These are phyloP conservation scores for Globisporangium middletonii DNA, from an alignment of 352 stramenopile species.

Conservation along the genomic window DNA sequence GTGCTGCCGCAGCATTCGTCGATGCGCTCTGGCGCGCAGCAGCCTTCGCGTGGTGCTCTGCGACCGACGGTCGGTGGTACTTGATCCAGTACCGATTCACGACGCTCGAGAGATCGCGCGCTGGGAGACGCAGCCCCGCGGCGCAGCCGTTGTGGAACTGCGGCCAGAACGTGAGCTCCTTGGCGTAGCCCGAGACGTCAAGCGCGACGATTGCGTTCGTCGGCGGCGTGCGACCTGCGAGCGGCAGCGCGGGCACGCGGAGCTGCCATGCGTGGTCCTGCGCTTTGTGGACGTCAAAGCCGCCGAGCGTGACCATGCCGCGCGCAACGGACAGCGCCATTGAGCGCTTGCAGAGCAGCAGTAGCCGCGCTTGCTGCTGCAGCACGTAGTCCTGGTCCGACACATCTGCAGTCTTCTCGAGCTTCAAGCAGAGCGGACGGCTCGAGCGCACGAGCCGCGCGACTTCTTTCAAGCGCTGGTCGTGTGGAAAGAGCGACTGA, in stretches of 20 bases:
- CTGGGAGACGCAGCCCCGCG: conserved; percentile 88
- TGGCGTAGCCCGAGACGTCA: conserved; percentile 84
- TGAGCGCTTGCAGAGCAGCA: conserved; percentile 91
- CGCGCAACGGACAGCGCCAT: conserved; percentile 92
- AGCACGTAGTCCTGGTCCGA: conserved; percentile 71
- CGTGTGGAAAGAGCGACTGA: conserved; percentile 55
- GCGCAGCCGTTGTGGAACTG: conserved; percentile 99
- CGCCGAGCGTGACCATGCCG: conserved; percentile 96
- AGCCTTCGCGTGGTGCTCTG: conserved; percentile 16
- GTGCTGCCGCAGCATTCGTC: conserved; percentile 2
- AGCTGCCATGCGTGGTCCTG: conserved; percentile 85
- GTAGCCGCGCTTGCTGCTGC: conserved; percentile 93
- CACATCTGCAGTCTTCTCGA: conserved; percentile 57
- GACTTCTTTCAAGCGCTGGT: conserved; percentile 82
- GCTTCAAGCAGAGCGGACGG: conserved; percentile 58
- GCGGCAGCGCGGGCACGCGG: conserved; percentile 87
- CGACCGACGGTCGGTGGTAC: conserved; percentile 90
- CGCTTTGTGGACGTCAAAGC: conserved; percentile 57
- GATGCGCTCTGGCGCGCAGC: not conserved
- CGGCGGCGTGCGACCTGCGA: conserved; percentile 92
- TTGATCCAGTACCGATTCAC: conserved; percentile 98
- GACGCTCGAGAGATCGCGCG: conserved; percentile 52
- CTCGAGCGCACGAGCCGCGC: conserved; percentile 73
- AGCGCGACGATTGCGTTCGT: conserved; percentile 91
- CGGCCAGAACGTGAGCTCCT: conserved; percentile 94